Evolutionary conservation across 202 grass and related monocot species (phyloP).

Genomic region (Musa balbisiana): DNA sequence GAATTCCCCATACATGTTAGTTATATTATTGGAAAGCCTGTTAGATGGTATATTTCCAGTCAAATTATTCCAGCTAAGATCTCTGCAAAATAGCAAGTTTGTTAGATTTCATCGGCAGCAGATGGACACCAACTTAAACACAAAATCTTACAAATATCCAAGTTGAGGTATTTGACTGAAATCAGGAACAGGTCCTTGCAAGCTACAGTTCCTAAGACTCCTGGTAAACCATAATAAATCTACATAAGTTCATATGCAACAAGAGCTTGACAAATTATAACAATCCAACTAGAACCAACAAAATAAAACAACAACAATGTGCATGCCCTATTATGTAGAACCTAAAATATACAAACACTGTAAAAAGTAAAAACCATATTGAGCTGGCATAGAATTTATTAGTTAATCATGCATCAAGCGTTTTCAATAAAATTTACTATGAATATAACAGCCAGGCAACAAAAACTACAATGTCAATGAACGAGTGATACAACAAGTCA

Average conservation of each 20-base stretch:
- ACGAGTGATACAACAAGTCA: no score
- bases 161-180: constrained; percentile 60
- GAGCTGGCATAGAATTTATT: no score
- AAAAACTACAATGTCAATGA: no score
- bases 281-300: no score
- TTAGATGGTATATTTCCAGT: constrained; percentile 62
- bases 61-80: constrained; percentile 81
- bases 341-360: neutral
- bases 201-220: constrained; percentile 92
- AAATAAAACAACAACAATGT: no score
- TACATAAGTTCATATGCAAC: neutral
- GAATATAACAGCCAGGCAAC: no score
- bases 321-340: neutral
- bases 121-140: neutral
- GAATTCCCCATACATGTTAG: constrained; percentile 57
- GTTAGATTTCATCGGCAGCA: neutral
- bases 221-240: constrained; percentile 40
- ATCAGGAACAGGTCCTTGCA: constrained; percentile 81
- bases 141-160: constrained; percentile 65
- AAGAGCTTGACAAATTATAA: neutral
- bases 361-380: no score
- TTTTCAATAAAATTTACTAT: no score
- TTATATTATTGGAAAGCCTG: constrained; percentile 75
- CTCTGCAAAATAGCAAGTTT: constrained; percentile 39
- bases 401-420: no score